Base-by-base conservation (phyloP, 192 early-diverging fungal genomes). In the Umbelopsis sp. region DNA sequence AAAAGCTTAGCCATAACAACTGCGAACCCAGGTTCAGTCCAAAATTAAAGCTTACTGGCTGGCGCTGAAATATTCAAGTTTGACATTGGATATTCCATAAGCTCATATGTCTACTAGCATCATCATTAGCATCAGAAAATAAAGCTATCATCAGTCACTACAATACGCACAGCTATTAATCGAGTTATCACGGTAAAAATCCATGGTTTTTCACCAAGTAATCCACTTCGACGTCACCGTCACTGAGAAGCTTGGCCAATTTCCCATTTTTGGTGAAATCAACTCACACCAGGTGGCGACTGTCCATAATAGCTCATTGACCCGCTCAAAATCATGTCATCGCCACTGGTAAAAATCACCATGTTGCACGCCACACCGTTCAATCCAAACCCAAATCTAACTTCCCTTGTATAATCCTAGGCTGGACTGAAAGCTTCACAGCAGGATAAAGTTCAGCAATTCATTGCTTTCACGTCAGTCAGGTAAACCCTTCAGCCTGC, bases 371-470 rank as follows among this genome's bases (percentile, higher is more conserved):
- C 18, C 55, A 74, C 37, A 69, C 45, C 21, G 25, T 3, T 13
- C 53, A 58, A 13, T 61, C 5, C 30, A 12, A 61, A 13, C 13
- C 27, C 3, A 3, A 22, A 37, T 52, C 51, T 52, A 8, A 61
- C 30, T 30, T 35, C 18, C 11, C 4, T 5, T 27, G 1, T 30
- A 25, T 35, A 11, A 18, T 35, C 13, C 6, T 61, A 61, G 55
- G 55, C 55, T 61, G 55, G 55, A 35, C 61, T 81, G 37, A 83
- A 79, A 68, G 52, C 81, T 22, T 45, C 64, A 18, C 81, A 83
- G 52, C 48, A 70, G 45, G 80, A 83, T 23, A 83, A 83, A 53
- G 69, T 83, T 33, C 76, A 74, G 23, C 75, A 83, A 55, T 83
- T 83, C 71, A 79, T 79, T 12, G 47, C 71, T 13, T 83, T 83